Base-by-base conservation (phyloP, 2,329 filamentous ascomycete species). In the Sporothrix dimorphospora region DNA sequence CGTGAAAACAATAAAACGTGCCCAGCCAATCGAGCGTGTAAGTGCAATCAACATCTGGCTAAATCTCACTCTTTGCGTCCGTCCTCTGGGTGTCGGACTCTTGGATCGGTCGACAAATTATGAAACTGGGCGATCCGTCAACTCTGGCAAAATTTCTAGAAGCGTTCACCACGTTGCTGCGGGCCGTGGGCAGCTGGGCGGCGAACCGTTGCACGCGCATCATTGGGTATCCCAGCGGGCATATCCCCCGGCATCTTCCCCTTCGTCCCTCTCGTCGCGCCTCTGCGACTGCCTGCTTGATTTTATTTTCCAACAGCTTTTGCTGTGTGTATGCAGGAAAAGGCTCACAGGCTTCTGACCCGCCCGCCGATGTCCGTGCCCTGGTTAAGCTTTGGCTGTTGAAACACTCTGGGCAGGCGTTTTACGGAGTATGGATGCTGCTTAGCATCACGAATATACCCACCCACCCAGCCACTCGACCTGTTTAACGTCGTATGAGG, bases 371-470 rank as follows among this genome's bases (percentile, higher is more conserved):
- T 30, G 55, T 69, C 55, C 66, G 55, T 69, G 71, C 71, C 71
- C 71, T 65, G 65, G 65, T 69, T 69, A 69, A 69, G 71, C 55
- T 69, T 69, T 69, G 30, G 34, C 47, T 47, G 40, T 69, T 72
- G 71, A 72, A 72, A 72, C 71, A 34, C 45, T 49, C 45, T 38
- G 53, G n/a, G 38, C 67, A 30, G 34, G 24, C 21, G 49, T 47
- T 53, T 69, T 59, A 65, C 61, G 24, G 61, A 47, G 61, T 5
- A 27, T 57, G 16, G 38, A 27, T 19, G 51, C 49, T n/a, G 7
- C 49, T 47, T 69, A 59, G 67, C 51, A 69, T 69, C 67, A 53
- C 34, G 24, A 24, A 45, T 69, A 69, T 69, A 69, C 67, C 67
- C 67, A 30, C 51, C 67, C 51, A 24, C 9, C 65, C 27, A 51